Evolutionary conservation across 331 rosid genomes (phyloP), one percentile per base, ranked within the genome.

Genomic region (Malus hybrid): DNA sequence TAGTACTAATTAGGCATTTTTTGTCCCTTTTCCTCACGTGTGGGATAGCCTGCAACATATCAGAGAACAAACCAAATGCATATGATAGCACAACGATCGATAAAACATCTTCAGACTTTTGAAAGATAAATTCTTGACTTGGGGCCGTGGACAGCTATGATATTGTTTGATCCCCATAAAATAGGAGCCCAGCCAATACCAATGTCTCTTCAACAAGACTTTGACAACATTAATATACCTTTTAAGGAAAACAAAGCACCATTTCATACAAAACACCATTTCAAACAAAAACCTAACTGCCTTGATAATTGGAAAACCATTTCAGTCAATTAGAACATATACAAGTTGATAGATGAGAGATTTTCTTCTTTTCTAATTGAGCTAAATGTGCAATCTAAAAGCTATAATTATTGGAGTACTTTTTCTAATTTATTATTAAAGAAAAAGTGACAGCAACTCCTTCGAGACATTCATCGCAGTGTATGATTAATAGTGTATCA

Each of bases 11-110:
- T 42, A 10, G 42, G 29, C 77, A 79, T 20, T 6, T 14, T 82
- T 87, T 87, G 90, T 88, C 93, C 78, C 85, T 85, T 86, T 81
- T 86, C 88, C 88, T 88, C 97, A 82, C 96, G 84, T 87, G 93
- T 88, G 75, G 82, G 89, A 81, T 77, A 76, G 75, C 85, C 84
- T 81, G 71, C 85, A 79, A 77, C 61, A 67, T 70, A 72, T 54
- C 59, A 54, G 52, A 36, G 82, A 86, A 82, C 16, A 88, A 70
- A 48, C 55, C 24, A 33, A 76, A 27, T 83, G 78, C 82, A 88
- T 77, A 42, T 10, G 5, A 42, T 75, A 76, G 61, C 76, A 34
- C 62, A 48, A 60, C 61, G 14, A n/a, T 39, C 44, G 59, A 55
- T 55, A 55, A 55, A 55, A 20, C 61, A 55, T 55, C 10, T 20